phyloP scores from a whole-genome alignment of 306 rosid species.

The Quercus cerris region DNA sequence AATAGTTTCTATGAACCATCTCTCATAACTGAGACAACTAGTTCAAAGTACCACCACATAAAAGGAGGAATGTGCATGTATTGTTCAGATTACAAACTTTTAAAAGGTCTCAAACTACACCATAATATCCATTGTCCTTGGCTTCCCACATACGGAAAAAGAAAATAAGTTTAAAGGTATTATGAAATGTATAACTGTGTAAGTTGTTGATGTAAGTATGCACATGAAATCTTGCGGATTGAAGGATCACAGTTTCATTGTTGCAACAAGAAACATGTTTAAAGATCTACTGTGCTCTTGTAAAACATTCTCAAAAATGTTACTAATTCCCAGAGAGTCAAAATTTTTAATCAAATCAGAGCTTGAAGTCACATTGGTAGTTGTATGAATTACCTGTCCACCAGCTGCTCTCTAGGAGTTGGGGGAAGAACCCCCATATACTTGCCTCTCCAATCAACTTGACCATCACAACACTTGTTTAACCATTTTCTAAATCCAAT shows the following conservation, averaged over 20 bases:
- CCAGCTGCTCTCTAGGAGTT: constrained; percentile 65
- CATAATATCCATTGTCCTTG: neutral
- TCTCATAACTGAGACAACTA: neutral
- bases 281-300: neutral
- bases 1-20: neutral
- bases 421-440: constrained; percentile 70
- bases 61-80: neutral
- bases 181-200: neutral
- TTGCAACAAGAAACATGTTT: neutral
- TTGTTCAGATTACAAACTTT: neutral
- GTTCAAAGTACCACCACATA: neutral
- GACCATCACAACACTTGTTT: constrained; percentile 65
- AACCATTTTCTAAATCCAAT: constrained; percentile 85
- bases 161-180: neutral
- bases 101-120: neutral
- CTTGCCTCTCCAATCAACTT: constrained; percentile 88
- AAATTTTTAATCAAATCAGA: neutral
- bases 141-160: neutral
- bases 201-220: neutral
- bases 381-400: constrained; percentile 64
- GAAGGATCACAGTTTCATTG: neutral
- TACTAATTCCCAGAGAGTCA: neutral
- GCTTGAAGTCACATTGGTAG: constrained; percentile 4
- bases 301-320: neutral
- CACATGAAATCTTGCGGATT: neutral